A percentile compares a stretch with the other conserved stretches of the same genome.
These are phyloP conservation scores for Suhomyces sp. DNA, from an alignment of 805 yeast genomes.

Conservation along the genomic window DNA sequence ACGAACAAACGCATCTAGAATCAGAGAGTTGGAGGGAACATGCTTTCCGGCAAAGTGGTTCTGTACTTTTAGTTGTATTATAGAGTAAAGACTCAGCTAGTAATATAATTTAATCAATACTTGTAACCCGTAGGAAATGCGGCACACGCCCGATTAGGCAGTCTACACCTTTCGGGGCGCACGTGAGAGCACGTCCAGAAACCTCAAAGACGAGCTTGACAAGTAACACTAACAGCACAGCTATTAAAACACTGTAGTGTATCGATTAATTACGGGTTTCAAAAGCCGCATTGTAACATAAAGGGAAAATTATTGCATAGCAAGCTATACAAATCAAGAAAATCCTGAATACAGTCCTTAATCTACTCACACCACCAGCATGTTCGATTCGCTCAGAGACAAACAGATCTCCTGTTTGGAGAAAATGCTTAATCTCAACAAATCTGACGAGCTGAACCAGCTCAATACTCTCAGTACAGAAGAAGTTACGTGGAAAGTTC, in stretches of 20 bases:
- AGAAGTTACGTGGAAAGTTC: slow-evolving; percentile 85
- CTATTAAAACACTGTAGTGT: not conserved
- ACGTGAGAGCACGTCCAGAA: not conserved
- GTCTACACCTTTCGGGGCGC: not conserved
- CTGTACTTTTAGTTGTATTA: not conserved
- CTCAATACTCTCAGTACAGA: slow-evolving; percentile 56
- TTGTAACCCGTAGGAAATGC: not conserved
- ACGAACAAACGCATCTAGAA: not conserved
- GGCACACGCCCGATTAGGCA: slow-evolving; percentile 5
- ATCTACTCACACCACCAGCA: not conserved
- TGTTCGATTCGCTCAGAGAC: slow-evolving; percentile 18
- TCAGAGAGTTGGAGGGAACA: not conserved
- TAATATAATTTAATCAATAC: not conserved
- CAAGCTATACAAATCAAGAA: not conserved
- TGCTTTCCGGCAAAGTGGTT: not conserved
- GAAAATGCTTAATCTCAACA: slow-evolving; percentile 82
- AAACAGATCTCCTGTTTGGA: slow-evolving; percentile 46
- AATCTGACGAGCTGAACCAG: slow-evolving; percentile 52
- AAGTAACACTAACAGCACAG: not conserved
- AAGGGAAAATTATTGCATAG: not conserved
- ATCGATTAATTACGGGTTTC: not conserved
- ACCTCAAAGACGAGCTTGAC: not conserved
- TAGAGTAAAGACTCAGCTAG: not conserved
- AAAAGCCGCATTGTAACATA: not conserved
- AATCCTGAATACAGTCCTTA: not conserved